Percentiles rank a stretch among this genome's conserved stretches.
These are phyloP conservation scores for Eurotiales sp. DNA, from an alignment of 2,329 filamentous ascomycete genomes.

Conservation along the genomic window DNA sequence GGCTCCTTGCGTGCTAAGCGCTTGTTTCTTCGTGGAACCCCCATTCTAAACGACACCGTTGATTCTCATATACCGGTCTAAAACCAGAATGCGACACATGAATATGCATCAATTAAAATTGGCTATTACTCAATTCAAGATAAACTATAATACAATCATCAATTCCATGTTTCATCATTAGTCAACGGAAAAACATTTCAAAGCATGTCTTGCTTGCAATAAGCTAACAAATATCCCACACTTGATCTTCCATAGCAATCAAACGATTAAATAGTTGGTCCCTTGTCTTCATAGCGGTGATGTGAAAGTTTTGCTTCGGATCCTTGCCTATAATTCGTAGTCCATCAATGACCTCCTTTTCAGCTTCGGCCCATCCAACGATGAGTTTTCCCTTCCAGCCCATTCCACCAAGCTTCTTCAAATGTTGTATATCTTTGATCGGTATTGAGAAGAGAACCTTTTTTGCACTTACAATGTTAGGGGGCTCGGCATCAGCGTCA, in stretches of 20 bases:
- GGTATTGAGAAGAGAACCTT: conserved; percentile 65
- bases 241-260: conserved; percentile 71
- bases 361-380: conserved; percentile 69
- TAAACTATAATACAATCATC: too few relatives aligned
- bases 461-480: conserved; percentile 48
- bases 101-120: too few relatives aligned
- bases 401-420: conserved; percentile 75
- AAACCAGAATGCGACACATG: conserved; percentile 49
- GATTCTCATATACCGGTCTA: conserved; percentile 50
- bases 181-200: too few relatives aligned
- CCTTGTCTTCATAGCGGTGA: conserved; percentile 68
- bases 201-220: background rate
- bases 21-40: too few relatives aligned
- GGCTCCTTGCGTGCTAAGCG: too few relatives aligned
- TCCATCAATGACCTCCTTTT: conserved; percentile 70
- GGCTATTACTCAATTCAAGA: too few relatives aligned
- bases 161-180: too few relatives aligned
- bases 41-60: conserved; percentile 41
- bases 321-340: conserved; percentile 61
- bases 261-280: conserved; percentile 80
- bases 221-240: conserved; percentile 71
- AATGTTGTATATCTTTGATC: conserved; percentile 65
- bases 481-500: conserved; percentile 33
- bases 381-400: conserved; percentile 83
- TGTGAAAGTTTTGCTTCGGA: conserved; percentile 51